These are phyloP conservation scores for Suhomyces prunicola DNA, from an alignment of 805 yeast species.

Conservation along the genomic window DNA sequence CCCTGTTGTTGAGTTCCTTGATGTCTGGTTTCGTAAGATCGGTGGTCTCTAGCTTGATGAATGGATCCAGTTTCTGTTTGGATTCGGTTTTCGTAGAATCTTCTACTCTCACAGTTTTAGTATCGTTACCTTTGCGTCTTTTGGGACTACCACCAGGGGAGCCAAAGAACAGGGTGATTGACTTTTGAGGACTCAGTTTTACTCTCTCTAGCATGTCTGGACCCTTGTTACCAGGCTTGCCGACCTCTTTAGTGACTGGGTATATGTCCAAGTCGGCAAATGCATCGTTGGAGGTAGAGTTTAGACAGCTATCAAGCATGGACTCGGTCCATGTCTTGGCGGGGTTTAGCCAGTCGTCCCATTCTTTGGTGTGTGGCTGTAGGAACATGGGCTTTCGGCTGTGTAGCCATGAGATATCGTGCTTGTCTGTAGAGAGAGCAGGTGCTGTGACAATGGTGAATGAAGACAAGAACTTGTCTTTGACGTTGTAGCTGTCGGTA, in stretches of 20 bases:
- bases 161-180: slow-evolving; percentile 27
- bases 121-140: not conserved
- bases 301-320: slow-evolving; percentile 38
- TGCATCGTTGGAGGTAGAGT: slow-evolving; percentile 28
- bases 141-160: not conserved
- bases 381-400: slow-evolving; percentile 73
- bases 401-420: slow-evolving; percentile 66
- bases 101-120: not conserved
- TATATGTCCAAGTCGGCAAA: slow-evolving; percentile 45
- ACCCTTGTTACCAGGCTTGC: slow-evolving; percentile 53
- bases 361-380: slow-evolving; percentile 53
- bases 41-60: not conserved
- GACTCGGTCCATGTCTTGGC: slow-evolving; percentile 34
- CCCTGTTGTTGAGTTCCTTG: not conserved
- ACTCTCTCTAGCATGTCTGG: slow-evolving; percentile 33
- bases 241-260: slow-evolving; percentile 61
- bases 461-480: slow-evolving; percentile 33
- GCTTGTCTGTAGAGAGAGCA: slow-evolving; percentile 45
- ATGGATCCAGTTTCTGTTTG: not conserved
- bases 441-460: slow-evolving; percentile 74
- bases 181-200: slow-evolving; percentile 15
- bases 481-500: slow-evolving; percentile 16
- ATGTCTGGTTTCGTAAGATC: not conserved
- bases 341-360: slow-evolving; percentile 64
- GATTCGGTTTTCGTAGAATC: not conserved